A percentile compares a stretch with the other conserved stretches of the same genome.
These are phyloP conservation scores for Picea engelmannii DNA, from an alignment of 83 land plant genomes.

Conservation along the genomic window DNA sequence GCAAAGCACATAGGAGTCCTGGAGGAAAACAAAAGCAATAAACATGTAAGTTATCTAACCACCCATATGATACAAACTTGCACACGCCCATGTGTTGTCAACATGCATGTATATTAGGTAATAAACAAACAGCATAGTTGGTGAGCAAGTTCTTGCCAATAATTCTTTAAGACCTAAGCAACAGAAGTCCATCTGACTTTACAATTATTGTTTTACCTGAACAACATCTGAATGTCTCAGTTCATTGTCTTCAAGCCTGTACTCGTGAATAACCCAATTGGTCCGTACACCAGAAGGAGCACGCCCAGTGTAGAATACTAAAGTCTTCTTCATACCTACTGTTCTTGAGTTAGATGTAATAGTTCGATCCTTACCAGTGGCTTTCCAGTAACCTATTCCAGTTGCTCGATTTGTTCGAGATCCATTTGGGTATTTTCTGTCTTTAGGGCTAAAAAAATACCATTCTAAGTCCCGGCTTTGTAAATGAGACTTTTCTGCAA, in stretches of 20 bases:
- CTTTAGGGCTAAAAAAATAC: constrained; percentile 30
- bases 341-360: constrained; percentile 10
- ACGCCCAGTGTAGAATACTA: constrained; percentile 54
- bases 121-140: not conserved
- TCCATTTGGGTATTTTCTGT: constrained; percentile 54
- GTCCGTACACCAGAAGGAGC: constrained; percentile 53
- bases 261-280: constrained; percentile 66
- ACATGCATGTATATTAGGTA: not conserved
- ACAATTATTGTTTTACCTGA: constrained; percentile 1
- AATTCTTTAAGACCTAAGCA: not conserved
- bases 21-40: constrained; percentile 5
- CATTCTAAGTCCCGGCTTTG: constrained; percentile 31
- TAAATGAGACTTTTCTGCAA: constrained; percentile 26
- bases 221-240: constrained; percentile 4
- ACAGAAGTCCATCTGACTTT: not conserved
- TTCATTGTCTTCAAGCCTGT: constrained; percentile 12
- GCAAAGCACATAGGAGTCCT: constrained; percentile 57
- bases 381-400: constrained; percentile 60
- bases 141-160: not conserved
- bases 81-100: not conserved
- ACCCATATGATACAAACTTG: not conserved
- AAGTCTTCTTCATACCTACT: constrained; percentile 71
- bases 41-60: not conserved
- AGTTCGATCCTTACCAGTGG: constrained; percentile 57
- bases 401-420: constrained; percentile 59